A percentile compares a stretch with the other conserved stretches of the same genome.
Conservation (phyloP, 495 filamentous ascomycete species). For the Daldinia bambusicola region DNA sequence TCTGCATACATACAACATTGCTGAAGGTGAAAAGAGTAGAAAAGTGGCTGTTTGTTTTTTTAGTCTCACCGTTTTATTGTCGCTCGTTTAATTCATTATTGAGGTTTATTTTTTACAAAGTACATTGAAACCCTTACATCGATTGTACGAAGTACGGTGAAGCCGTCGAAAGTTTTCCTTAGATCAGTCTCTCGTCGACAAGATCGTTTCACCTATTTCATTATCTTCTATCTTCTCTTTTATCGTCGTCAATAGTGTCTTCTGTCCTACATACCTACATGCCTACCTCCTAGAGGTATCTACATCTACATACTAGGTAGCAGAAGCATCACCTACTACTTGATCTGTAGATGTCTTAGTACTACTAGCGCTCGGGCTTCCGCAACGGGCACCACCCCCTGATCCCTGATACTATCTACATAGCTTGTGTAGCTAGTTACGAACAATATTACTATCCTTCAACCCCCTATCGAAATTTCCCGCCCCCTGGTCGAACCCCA, state of each 20-base stretch:
- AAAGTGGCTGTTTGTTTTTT: conserved; percentile 2
- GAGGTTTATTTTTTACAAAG: not conserved
- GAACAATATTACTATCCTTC: conserved; percentile 31
- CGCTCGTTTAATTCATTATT: conserved; percentile 27
- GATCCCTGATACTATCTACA: conserved; percentile 28
- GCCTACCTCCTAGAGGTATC: too few species aligned
- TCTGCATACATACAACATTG: conserved; percentile 15
- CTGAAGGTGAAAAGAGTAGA: conserved; percentile 18
- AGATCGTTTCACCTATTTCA: not conserved
- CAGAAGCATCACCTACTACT: too few species aligned
- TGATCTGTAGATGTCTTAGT: conserved; percentile 29
- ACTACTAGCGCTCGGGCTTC: conserved; percentile 43
- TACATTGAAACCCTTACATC: not conserved
- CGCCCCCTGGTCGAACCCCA: conserved; percentile 38
- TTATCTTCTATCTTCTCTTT: not conserved
- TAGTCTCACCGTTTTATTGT: conserved; percentile 8
- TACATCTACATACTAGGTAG: too few species aligned
- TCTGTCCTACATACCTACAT: not conserved
- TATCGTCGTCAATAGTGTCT: conserved; percentile 9
- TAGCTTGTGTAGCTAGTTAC: conserved; percentile 9
- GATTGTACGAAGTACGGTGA: conserved; percentile 11
- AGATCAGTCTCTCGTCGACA: conserved; percentile 4
- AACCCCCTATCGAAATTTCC: conserved; percentile 46
- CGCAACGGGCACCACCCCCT: conserved; percentile 30
- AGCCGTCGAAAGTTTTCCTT: conserved; percentile 7